Evolutionary conservation across 164 flowering plant species (phyloP), one percentile per base, ranked within the genome.

Genomic region (Aristolochia californica): DNA sequence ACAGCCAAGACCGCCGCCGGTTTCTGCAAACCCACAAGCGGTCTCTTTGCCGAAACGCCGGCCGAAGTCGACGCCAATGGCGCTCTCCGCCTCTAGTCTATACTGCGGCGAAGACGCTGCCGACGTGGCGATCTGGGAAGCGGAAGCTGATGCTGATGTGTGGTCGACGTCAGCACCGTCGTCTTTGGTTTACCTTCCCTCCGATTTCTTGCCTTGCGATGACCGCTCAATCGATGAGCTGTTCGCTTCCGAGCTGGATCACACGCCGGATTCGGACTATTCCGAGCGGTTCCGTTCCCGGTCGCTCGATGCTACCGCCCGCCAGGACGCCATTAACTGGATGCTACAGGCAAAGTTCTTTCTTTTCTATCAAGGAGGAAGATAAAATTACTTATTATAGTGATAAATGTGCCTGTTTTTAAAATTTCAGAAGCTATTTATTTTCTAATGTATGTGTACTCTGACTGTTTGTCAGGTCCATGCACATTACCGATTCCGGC

Each of bases 311-410:
- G 54, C 68, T 68, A 69, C 78, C 53, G 64, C 77, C 13, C 88
- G 93, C 53, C 80, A 75, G 55, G 78, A 81, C 58, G 74, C 83
- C 64, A 67, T 83, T 62, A 76, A 65, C 69, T 85, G 87, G 85
- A 81, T 85, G 57, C 68, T 75, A 50, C 77, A 73, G 79, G 87
- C 50, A 52, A 27, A 49, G n/a, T 45, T 15, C 14, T 11, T 3
- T 34, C 10, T 34, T 34, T 34, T 34, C 40, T 34, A 34, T 7
- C 10, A n/a, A 5, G 16, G 23, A 22, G 4, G 7, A 13, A 22
- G 2, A 16, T 7, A 12, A n/a, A n/a, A 1, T 11, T 10, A 22
- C 22, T 23, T 5, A 10, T 10, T 23, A 11, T 24, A 10, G 5
- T 9, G 11, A 3, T 34, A 34, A 9, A 7, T 34, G 40, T 34